Base-by-base conservation (phyloP, 345 rosid genomes). In the Gossypium australe region DNA sequence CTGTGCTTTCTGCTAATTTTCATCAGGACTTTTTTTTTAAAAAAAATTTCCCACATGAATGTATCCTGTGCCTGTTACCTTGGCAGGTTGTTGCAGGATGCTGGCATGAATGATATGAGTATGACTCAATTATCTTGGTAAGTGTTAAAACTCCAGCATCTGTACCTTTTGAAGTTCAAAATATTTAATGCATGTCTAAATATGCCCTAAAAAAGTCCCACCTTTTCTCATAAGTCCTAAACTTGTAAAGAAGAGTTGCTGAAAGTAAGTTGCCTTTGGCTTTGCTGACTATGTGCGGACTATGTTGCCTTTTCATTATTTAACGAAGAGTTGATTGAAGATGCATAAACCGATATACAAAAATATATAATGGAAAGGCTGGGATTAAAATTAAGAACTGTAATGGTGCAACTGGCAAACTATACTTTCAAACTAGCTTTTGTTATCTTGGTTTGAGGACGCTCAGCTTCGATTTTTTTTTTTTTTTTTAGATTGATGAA, bases 81-180 rank as follows among this genome's bases (percentile, higher is more conserved):
- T 72, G 76, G 68, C 87, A 95, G 99, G 85, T 81, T 91, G 70
- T 84, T 95, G 87, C 94, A 86, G 78, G 99, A 93, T 73, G 89
- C 92, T 51, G 94, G 94, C 73, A 78, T 89, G 81, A 87, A 76
- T 82, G 98, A 93, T 74, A 77, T 78, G 9, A 82, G 20, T 47
- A 88, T 87, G 97, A 91, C 89, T 69, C 98, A 93, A 2, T 83
- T 93, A 72, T 81, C 91, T 62, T 95, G 99, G 99, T 90, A 82
- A 84, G 86, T 41, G 38, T 70, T 71, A 58, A 61, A 22, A 56
- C 51, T 76, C 45, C 45, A 10, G 7, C 11, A 41, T 67, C 51
- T 44, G 10, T 44, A 45, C 55, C 62, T 20, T 59, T 67, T 55
- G 59, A 63, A 48, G 56, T 48, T 75, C 7, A 13, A 47, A 67